Evolutionary conservation across 495 filamentous ascomycete genomes (phyloP).

Genomic region (Aspergillus affinis): DNA sequence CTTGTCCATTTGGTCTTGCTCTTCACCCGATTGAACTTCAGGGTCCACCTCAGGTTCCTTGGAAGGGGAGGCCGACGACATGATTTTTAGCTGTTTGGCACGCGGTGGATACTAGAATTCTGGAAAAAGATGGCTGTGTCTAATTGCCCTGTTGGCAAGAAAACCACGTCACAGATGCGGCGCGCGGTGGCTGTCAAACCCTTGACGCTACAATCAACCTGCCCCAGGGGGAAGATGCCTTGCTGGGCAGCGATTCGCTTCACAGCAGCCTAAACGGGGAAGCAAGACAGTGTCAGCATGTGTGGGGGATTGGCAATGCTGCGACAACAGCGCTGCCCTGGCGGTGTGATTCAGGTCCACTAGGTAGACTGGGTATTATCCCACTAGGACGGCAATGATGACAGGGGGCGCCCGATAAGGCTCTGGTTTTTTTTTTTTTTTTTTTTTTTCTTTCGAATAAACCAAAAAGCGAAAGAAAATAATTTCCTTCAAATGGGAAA

Average conservation of each 20-base stretch:
- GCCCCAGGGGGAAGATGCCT: conserved; percentile 31
- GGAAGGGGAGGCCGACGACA: conserved; percentile 89
- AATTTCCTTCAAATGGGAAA: not conserved
- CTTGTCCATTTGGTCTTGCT: conserved; percentile 72
- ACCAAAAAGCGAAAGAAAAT: not conserved
- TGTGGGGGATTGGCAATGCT: conserved; percentile 41
- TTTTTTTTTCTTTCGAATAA: conserved; percentile 6
- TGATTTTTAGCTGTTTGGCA: conserved; percentile 60
- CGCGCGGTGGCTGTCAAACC: conserved; percentile 30
- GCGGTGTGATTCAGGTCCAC: conserved; percentile 34
- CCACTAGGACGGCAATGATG: conserved; percentile 19
- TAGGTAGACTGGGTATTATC: conserved; percentile 13
- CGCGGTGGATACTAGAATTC: conserved; percentile 26
- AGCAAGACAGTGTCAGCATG: conserved; percentile 26
- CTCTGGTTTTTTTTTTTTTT: conserved; percentile 13
- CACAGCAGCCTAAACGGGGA: conserved; percentile 40
- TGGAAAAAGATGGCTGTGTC: conserved; percentile 32
- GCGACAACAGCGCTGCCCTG: conserved; percentile 33
- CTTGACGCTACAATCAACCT: conserved; percentile 28
- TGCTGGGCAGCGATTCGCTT: conserved; percentile 49
- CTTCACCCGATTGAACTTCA: conserved; percentile 90
- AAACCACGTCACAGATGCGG: conserved; percentile 48
- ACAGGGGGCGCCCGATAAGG: conserved; percentile 19
- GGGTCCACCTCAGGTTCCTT: conserved; percentile 87
- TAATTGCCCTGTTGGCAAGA: conserved; percentile 43